phyloP scores from a whole-genome alignment of 148 eudicot genomes.

The Arbutus unedo region DNA sequence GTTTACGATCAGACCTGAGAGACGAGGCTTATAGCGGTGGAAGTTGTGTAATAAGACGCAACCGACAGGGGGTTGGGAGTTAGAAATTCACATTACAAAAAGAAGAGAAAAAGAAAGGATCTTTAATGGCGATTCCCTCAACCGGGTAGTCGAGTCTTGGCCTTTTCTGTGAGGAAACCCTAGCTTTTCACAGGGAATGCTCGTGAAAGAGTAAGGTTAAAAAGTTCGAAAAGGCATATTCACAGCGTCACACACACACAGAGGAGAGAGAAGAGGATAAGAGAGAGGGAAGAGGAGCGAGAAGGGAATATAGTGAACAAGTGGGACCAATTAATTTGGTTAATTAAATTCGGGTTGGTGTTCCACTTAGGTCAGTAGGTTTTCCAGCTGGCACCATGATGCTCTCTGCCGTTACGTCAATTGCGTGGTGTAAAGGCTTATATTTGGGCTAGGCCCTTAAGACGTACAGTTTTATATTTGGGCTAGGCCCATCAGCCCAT shows the following conservation, averaged over 20 bases:
- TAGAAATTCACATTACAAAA: background rate
- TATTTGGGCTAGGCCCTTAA: background rate
- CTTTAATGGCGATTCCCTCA: constrained; percentile 35
- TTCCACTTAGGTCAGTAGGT: background rate
- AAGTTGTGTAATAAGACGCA: constrained; percentile 14
- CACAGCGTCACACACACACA: no score
- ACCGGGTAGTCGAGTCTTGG: background rate
- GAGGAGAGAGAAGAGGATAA: constrained; percentile 3
- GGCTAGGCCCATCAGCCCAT: background rate
- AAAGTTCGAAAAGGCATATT: constrained; percentile 22
- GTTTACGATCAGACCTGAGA: background rate
- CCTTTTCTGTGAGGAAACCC: constrained; percentile 27
- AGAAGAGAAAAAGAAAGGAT: constrained; percentile 15
- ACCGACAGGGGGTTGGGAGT: constrained; percentile 33
- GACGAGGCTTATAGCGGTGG: background rate
- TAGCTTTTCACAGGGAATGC: constrained; percentile 43
- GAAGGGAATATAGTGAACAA: background rate
- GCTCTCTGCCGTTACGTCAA: background rate
- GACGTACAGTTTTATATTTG: background rate
- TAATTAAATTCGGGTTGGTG: background rate
- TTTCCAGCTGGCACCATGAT: background rate
- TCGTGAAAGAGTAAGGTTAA: constrained; percentile 40
- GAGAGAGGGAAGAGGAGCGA: background rate
- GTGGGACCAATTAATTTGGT: background rate
- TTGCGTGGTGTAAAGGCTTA: background rate